Conservation (phyloP, 1,139 yeast species). For the Kurtzmaniella quercitrusa region DNA sequence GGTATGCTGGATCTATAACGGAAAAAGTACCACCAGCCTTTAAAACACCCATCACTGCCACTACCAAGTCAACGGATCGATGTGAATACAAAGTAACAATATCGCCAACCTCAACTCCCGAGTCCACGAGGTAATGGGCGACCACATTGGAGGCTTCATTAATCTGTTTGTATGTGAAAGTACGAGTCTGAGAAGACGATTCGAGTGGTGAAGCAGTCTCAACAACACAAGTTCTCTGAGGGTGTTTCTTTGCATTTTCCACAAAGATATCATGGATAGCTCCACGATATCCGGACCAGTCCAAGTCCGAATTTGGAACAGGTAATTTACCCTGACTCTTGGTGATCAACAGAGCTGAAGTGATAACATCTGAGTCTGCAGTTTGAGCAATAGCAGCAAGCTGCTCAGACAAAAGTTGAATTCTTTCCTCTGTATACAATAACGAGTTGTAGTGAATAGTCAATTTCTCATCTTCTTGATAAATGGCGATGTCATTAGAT, state of each 20-base stretch:
- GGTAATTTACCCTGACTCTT: conserved; percentile 64
- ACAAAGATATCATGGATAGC: conserved; percentile 94
- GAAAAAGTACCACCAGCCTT: conserved; percentile 99
- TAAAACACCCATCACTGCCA: conserved; percentile 95
- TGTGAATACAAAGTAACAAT: conserved; percentile 97
- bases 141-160: conserved; percentile 92
- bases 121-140: conserved; percentile 77
- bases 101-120: conserved; percentile 87
- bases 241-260: conserved; percentile 75
- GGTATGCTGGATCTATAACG: conserved; percentile 98
- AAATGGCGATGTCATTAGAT: conserved; percentile 61
- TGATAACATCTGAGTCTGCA: conserved; percentile 40
- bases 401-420: conserved; percentile 70
- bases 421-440: conserved; percentile 67
- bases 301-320: conserved; percentile 81
- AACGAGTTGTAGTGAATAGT: conserved; percentile 69
- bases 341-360: conserved; percentile 68
- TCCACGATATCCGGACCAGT: conserved; percentile 90
- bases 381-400: conserved; percentile 27
- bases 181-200: conserved; percentile 54
- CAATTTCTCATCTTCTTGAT: conserved; percentile 28
- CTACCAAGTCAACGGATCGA: conserved; percentile 94
- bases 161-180: conserved; percentile 80
- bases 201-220: conserved; percentile 77
- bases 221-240: conserved; percentile 84